Evolutionary conservation across 1,284 basidiomycete genomes (phyloP), one percentile per base, ranked within the genome.

Genomic region (Gymnopus androsaceus): DNA sequence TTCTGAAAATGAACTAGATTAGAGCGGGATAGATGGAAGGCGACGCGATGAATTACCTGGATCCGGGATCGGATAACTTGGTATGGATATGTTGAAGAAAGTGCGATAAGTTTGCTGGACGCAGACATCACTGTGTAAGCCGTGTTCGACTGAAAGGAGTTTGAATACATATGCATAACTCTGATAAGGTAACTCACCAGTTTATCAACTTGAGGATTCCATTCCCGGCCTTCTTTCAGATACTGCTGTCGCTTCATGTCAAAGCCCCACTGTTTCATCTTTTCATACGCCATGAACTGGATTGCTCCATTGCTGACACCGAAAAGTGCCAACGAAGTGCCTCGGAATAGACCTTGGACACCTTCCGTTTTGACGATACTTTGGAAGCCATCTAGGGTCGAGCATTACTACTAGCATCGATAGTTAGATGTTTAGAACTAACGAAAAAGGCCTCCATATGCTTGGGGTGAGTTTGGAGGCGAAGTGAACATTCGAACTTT

Each of bases 401-500:
- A 49, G 45, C 17, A 49, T 19, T 11, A 21, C 9, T 59, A 33
- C 48, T 45, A 41, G 23, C 17, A 36, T 41, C 27, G 17, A 44
- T 28, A 38, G 34, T 23, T 15, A 52, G 37, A 53, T 54, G 37
- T 38, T 54, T 59, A 64, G 45, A n/a, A 80, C 87, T 65, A 62
- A 94, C 94, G 77, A 80, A 85, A 87, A 52, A 95, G 76, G 3
- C 88, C 84, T n/a, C 82, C 80, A 70, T 96, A 95, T 1, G 91
- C 84, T 5, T 71, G 73, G 30, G 88, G 82, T 56, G 86, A 82
- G 55, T 82, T 79, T 23, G 81, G 70, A 4, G 75, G 77, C 0
- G 93, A 92, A 1, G 95, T 95, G 67, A 98, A 99, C 87, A 99
- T 96, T 58, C 96, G 85, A 6, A 98, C 96, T 76, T 98, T 94